Conservation (phyloP, 352 stramenopile species). For the Phytophthora palmivora region DNA sequence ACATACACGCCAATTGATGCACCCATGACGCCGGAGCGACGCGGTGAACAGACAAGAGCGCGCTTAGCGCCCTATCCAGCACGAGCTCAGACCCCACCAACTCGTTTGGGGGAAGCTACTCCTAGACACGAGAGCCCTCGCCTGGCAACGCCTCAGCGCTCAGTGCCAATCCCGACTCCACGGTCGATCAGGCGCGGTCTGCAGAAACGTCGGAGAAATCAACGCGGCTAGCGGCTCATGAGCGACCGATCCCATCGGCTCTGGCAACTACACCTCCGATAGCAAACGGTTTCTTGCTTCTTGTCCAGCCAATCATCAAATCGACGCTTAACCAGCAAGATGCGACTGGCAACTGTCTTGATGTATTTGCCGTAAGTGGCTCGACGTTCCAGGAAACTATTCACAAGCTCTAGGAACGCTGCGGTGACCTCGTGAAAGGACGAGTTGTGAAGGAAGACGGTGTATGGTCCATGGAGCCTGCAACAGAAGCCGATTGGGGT, state of each 20-base stretch:
- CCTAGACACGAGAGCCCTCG: background rate
- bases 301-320: background rate
- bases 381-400: too few relatives aligned
- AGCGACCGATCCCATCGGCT: background rate
- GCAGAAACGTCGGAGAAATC: background rate
- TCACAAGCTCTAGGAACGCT: too few relatives aligned
- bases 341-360: background rate
- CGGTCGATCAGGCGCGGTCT: background rate
- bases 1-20: too few relatives aligned
- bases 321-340: background rate
- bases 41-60: too few relatives aligned
- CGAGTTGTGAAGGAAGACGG: too few relatives aligned
- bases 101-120: background rate
- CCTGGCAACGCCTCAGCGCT: background rate
- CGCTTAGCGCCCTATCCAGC: too few relatives aligned
- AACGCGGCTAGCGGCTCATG: background rate
- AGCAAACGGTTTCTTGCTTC: background rate
- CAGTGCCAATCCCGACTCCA: background rate
- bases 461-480: too few relatives aligned
- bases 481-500: too few relatives aligned
- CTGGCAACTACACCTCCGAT: background rate
- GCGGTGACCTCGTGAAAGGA: too few relatives aligned
- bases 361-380: background rate
- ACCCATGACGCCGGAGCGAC: too few relatives aligned
- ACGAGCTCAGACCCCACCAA: background rate